Percentiles rank a stretch among this genome's conserved stretches.
Evolutionary conservation across 495 filamentous ascomycete species (phyloP).

Genomic region (Amphirosellinia nigrospora): DNA sequence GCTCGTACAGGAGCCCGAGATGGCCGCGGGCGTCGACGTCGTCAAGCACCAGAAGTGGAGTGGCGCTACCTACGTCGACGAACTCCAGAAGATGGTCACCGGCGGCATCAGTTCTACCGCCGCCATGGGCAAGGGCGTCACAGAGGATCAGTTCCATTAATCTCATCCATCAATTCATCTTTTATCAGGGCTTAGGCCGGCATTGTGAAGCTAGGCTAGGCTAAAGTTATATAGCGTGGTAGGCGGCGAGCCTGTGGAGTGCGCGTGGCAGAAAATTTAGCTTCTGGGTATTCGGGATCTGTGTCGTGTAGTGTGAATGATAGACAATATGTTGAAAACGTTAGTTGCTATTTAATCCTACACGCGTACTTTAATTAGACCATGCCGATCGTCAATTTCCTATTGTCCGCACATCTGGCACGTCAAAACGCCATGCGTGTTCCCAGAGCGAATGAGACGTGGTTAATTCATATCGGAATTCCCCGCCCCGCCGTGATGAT

Average conservation of each 20-base stretch:
- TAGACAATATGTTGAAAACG: constrained; percentile 1
- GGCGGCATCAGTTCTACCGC: constrained; percentile 90
- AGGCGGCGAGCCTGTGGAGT: neutral
- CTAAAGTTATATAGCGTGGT: neutral
- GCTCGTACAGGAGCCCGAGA: constrained; percentile 96
- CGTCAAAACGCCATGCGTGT: constrained; percentile 18
- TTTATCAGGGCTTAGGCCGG: neutral
- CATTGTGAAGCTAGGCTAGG: neutral
- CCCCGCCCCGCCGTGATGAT: neutral
- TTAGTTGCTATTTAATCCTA: neutral
- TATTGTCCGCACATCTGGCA: neutral
- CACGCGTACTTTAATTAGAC: neutral
- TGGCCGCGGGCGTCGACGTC: constrained; percentile 86
- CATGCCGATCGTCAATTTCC: neutral
- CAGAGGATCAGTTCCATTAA: constrained; percentile 89
- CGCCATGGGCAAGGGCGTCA: constrained; percentile 97
- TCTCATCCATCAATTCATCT: neutral
- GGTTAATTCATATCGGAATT: neutral
- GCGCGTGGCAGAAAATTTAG: neutral
- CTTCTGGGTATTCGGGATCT: neutral
- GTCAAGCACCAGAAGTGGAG: constrained; percentile 99
- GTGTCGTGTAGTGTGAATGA: neutral
- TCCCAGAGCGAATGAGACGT: neutral
- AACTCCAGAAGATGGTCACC: constrained; percentile 94
- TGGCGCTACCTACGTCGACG: constrained; percentile 92